Conservation (phyloP, 495 filamentous ascomycete genomes). For the Podospora sp. region DNA sequence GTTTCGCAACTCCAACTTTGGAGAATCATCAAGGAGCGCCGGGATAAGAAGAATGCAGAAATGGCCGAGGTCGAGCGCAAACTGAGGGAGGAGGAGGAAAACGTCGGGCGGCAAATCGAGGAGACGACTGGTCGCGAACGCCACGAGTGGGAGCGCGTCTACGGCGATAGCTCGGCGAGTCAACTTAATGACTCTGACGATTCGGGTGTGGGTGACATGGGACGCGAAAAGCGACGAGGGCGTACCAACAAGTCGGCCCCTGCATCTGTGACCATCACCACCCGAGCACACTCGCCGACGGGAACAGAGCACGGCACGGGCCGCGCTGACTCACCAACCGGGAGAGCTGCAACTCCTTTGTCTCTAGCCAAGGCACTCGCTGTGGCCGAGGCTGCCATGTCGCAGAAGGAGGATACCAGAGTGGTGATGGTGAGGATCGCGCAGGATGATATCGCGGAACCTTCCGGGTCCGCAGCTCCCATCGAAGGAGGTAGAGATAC, state of each 20-base stretch:
- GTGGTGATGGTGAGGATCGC: constrained; percentile 45
- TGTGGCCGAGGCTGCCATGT: constrained; percentile 35
- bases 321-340: constrained; percentile 31
- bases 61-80: constrained; percentile 58
- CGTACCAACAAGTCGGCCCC: constrained; percentile 38
- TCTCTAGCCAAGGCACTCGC: constrained; percentile 31
- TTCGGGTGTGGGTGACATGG: constrained; percentile 56
- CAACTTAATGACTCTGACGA: constrained; percentile 40
- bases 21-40: constrained; percentile 78
- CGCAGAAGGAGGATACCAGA: constrained; percentile 34
- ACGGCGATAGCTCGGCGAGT: constrained; percentile 56
- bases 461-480: neutral
- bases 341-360: constrained; percentile 22
- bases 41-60: constrained; percentile 62
- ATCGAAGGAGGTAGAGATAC: neutral
- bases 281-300: constrained; percentile 21
- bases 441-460: constrained; percentile 32
- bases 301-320: constrained; percentile 38
- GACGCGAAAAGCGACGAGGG: constrained; percentile 52
- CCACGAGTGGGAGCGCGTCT: constrained; percentile 77
- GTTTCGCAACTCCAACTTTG: constrained; percentile 86
- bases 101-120: constrained; percentile 67
- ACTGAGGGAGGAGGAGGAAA: constrained; percentile 71
- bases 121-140: constrained; percentile 67
- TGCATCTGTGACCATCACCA: constrained; percentile 25